Percentiles rank a stretch among this genome's conserved stretches.
These are phyloP conservation scores for Platanthera guangdongensis DNA, from an alignment of 106 monocot species.

Conservation along the genomic window DNA sequence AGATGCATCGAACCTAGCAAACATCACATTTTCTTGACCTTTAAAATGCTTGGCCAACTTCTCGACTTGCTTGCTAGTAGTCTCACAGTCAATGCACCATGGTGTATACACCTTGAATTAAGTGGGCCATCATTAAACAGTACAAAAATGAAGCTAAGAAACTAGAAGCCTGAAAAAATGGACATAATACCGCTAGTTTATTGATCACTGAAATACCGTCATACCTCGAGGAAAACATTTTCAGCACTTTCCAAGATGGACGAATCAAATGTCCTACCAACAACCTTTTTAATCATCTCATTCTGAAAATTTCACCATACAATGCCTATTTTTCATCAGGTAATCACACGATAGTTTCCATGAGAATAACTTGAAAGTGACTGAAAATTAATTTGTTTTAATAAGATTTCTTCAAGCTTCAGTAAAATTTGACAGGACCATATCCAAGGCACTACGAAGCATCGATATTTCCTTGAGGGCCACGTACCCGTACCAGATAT, in stretches of 20 bases:
- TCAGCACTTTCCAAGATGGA: slow-evolving; percentile 59
- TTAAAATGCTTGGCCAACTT: slow-evolving; percentile 76
- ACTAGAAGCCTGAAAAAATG: background rate
- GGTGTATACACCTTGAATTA: slow-evolving; percentile 63
- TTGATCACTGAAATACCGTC: background rate
- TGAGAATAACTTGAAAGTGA: background rate
- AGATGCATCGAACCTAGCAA: slow-evolving; percentile 87
- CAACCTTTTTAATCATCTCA: slow-evolving; percentile 67
- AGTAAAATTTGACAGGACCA: background rate
- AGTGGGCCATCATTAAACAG: background rate
- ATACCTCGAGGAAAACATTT: slow-evolving; percentile 90
- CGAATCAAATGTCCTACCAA: slow-evolving; percentile 70
- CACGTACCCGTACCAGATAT: too few relatives aligned
- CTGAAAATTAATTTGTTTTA: background rate
- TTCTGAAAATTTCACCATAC: slow-evolving; percentile 34
- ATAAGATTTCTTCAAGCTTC: background rate
- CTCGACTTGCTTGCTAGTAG: slow-evolving; percentile 59
- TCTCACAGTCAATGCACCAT: slow-evolving; percentile 88
- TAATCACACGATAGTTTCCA: background rate
- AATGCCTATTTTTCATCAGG: background rate
- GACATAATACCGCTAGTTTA: background rate
- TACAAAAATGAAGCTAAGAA: background rate
- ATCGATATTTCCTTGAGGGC: too few relatives aligned
- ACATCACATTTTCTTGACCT: slow-evolving; percentile 39
- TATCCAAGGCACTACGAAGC: too few relatives aligned